A percentile compares a stretch with the other conserved stretches of the same genome.
These are phyloP conservation scores for Warburgia ugandensis DNA, from an alignment of 164 flowering plant genomes.

Conservation along the genomic window DNA sequence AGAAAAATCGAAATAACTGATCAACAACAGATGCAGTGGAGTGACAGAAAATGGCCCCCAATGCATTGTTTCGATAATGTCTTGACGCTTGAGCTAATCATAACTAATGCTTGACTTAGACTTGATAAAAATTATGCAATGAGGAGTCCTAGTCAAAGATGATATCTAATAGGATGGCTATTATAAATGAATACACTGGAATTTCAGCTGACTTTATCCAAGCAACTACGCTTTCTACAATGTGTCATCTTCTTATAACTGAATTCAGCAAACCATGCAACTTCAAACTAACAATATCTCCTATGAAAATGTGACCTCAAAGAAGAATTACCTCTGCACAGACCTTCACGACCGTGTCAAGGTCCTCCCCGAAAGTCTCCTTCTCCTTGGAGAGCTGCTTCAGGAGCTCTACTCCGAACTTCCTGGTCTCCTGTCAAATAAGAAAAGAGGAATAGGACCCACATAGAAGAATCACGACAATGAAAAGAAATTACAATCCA, in stretches of 20 bases:
- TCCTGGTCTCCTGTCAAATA: slow-evolving; percentile 42
- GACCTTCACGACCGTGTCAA: slow-evolving; percentile 38
- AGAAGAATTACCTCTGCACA: slow-evolving; percentile 41
- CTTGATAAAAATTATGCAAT: too few species aligned
- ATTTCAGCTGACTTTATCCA: neutral
- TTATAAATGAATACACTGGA: neutral
- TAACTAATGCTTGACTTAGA: too few species aligned
- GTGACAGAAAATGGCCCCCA: too few species aligned
- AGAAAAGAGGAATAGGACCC: neutral
- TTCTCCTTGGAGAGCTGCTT: slow-evolving; percentile 36
- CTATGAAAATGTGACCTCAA: neutral
- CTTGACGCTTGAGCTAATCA: too few species aligned
- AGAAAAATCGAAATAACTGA: too few species aligned
- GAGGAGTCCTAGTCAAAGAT: too few species aligned
- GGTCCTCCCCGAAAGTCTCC: slow-evolving; percentile 48
- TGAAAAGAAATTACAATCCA: neutral
- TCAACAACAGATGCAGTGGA: too few species aligned
- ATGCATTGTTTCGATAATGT: too few species aligned
- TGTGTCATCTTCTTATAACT: neutral
- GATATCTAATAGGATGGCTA: too few species aligned
- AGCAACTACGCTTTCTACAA: neutral
- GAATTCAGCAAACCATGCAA: neutral
- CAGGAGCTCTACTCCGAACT: slow-evolving; percentile 44
- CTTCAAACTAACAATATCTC: neutral
- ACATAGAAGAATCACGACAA: too few species aligned